Base-by-base conservation (phyloP, 2,329 filamentous ascomycete genomes). In the Ascocoryne sarcoides region DNA sequence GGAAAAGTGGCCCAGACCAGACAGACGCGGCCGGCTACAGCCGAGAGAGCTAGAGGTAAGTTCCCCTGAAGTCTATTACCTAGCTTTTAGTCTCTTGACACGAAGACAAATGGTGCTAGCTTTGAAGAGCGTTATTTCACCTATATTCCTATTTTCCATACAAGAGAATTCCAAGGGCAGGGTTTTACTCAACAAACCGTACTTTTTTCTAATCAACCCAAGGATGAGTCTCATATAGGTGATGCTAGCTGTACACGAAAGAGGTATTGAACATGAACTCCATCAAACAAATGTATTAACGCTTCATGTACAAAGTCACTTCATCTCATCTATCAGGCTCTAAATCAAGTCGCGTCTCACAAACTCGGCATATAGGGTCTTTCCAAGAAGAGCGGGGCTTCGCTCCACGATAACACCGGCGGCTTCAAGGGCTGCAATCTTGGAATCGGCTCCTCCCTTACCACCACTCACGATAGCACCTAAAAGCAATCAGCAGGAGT, bases 401-500 rank as follows among this genome's bases (percentile, higher is more conserved):
- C 87, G 82, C 80, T 96, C 90, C 53, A 98, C 92, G 58, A 95
- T 78, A 58, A 96, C 92, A 64, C 92, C 92, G 48, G 92, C 92
- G 51, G 76, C 75, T 73, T 96, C 84, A 46, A 98, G 81, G 47
- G 92, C 92, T 59, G 81, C 75, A 68, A 98, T 98, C 83, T 98
- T 98, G 63, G 87, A 93, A 70, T 96, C 88, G 51, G 92, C 92
- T 63, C 88, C 92, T 62, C 92, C 92, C 79, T 95, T 96, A 59
- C 92, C 92, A 58, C 92, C 92, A 54, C 85, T 87, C 52, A 98
- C 90, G 63, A 98, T 98, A 62, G 92, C 92, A 67, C 68, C 66
- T 69, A 42, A 14, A 29, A 32, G 34, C 14, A 10, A 34, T 58
- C 45, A 62, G 48, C 21, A 39, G 17, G 12, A 8, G 10, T 3